phyloP scores from a whole-genome alignment of 2,329 filamentous ascomycete genomes.

The Colletotrichum cereale region DNA sequence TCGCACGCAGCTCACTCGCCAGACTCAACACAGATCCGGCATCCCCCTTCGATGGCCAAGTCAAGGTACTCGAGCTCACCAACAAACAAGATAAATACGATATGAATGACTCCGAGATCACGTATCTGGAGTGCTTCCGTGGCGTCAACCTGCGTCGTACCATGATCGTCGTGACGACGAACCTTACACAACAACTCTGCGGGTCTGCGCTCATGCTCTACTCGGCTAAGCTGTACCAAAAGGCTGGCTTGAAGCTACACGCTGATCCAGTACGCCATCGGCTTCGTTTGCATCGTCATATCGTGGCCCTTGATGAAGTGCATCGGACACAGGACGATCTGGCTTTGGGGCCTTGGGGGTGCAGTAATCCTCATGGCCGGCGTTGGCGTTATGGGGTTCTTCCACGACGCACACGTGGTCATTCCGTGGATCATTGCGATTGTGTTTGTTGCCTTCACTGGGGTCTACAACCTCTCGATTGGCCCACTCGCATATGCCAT shows the following conservation, averaged over 20 bases:
- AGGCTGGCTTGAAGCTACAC: conserved; percentile 62
- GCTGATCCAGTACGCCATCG: conserved; percentile 55
- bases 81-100: conserved; percentile 49
- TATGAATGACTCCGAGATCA: conserved; percentile 39
- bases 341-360: conserved; percentile 54
- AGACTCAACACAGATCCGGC: conserved; percentile 45
- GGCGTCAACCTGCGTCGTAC: conserved; percentile 51
- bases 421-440: conserved; percentile 51
- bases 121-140: conserved; percentile 52
- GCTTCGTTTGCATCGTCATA: conserved; percentile 57
- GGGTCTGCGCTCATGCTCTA: conserved; percentile 66
- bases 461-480: conserved; percentile 58
- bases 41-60: conserved; percentile 49
- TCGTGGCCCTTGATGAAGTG: conserved; percentile 57
- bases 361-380: conserved; percentile 53
- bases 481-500: conserved; percentile 54
- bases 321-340: conserved; percentile 58
- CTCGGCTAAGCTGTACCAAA: conserved; percentile 64
- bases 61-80: conserved; percentile 55
- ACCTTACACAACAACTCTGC: conserved; percentile 66
- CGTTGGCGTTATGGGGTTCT: conserved; percentile 49
- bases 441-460: conserved; percentile 54
- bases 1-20: conserved; percentile 47
- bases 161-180: conserved; percentile 60
- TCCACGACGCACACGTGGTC: conserved; percentile 40